phyloP scores from a whole-genome alignment of 2,329 filamentous ascomycete genomes.

The Fusarium dimerum region DNA sequence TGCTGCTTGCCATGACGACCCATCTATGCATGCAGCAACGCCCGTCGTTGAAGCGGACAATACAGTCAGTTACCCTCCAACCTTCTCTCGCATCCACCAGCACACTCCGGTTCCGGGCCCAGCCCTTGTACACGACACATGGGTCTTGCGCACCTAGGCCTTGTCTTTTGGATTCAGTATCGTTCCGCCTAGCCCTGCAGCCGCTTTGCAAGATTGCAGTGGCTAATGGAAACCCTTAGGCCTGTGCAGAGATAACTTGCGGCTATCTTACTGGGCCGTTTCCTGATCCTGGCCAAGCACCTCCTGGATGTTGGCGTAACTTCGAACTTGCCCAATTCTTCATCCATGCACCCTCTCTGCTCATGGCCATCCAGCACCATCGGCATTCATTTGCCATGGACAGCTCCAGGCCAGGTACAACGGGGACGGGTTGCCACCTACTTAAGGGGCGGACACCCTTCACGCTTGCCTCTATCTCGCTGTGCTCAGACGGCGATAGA shows the following conservation, averaged over 20 bases:
- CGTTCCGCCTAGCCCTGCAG: conserved; percentile 24
- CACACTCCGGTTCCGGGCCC: conserved; percentile 26
- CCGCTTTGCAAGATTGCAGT: conserved; percentile 25
- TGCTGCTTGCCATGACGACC: conserved; percentile 20
- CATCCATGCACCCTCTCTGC: conserved; percentile 27
- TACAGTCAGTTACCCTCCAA: conserved; percentile 10
- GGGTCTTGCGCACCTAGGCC: conserved; percentile 15
- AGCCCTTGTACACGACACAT: conserved; percentile 22
- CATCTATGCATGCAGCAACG: conserved; percentile 30
- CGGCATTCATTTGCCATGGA: conserved; percentile 17
- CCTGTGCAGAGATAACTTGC: conserved; percentile 28
- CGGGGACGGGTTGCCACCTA: conserved; percentile 24
- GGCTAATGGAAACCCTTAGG: conserved; percentile 22
- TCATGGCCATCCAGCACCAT: conserved; percentile 8
- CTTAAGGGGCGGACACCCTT: conserved; percentile 31
- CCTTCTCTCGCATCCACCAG: conserved; percentile 14
- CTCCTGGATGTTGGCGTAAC: conserved; percentile 18
- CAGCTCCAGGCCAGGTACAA: conserved; percentile 10
- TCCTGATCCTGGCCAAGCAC: conserved; percentile 15
- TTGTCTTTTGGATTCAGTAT: conserved; percentile 14
- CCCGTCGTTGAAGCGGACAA: conserved; percentile 24
- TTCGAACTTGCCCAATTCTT: conserved; percentile 27
- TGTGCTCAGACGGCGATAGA: conserved; percentile 17
- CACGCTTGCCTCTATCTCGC: conserved; percentile 12
- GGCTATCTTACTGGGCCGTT: conserved; percentile 28